A percentile compares a stretch with the other conserved stretches of the same genome.
These are phyloP conservation scores for Solanum chacoense DNA, from an alignment of 305 asterid genomes.

Conservation along the genomic window DNA sequence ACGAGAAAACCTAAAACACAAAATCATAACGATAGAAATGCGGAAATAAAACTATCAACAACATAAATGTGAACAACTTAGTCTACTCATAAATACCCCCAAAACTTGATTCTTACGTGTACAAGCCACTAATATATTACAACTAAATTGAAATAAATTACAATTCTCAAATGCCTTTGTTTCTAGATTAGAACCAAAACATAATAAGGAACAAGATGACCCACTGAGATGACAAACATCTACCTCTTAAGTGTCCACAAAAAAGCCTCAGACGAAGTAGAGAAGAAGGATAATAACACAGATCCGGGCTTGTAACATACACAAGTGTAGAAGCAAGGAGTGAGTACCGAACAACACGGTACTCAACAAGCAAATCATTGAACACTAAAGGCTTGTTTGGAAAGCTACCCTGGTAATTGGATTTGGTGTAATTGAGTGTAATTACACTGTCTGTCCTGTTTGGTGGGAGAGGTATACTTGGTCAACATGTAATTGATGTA, in stretches of 20 bases:
- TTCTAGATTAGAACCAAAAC: neutral
- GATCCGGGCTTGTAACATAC: too few species aligned
- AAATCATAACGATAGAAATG: neutral
- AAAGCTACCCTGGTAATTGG: too few species aligned
- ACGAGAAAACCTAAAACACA: neutral
- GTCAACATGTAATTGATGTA: too few species aligned
- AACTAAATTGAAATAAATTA: neutral
- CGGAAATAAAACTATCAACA: neutral
- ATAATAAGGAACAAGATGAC: neutral
- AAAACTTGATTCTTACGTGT: neutral
- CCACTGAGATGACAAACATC: neutral
- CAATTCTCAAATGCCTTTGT: neutral
- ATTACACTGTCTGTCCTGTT: too few species aligned
- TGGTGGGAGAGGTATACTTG: too few species aligned
- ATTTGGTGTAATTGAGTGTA: too few species aligned
- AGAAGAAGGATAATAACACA: neutral
- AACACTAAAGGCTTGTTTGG: neutral
- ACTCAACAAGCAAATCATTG: neutral
- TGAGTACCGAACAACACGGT: neutral
- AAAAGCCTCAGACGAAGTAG: neutral
- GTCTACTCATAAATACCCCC: neutral
- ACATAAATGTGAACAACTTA: neutral
- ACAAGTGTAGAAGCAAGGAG: neutral
- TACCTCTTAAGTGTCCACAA: neutral
- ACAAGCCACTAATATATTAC: neutral